Conservation (phyloP, 169 alveolate genomes). For the Perkinsus chesapeaki region DNA sequence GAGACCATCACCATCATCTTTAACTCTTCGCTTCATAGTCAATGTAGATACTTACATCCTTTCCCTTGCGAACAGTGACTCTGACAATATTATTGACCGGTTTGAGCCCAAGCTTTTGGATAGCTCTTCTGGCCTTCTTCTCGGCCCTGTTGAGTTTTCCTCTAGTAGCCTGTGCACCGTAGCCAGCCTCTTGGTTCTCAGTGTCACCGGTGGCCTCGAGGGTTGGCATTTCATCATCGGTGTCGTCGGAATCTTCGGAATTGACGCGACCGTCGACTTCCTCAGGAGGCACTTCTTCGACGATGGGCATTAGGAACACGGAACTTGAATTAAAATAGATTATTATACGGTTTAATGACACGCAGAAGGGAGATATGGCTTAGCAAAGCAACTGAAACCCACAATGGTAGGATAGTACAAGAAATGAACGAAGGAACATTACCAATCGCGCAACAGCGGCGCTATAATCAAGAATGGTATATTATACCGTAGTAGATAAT, state of each 20-base stretch:
- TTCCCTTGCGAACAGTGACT: constrained; percentile 83
- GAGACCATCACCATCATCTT: no score
- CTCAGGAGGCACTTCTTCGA: no score
- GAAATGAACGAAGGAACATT: no score
- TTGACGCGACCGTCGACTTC: neutral
- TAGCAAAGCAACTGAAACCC: no score
- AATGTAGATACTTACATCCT: constrained; percentile 49
- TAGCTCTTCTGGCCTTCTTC: constrained; percentile 86
- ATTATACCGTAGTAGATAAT: neutral
- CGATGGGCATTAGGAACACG: neutral
- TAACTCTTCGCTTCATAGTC: no score
- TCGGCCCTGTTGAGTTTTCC: constrained; percentile 79
- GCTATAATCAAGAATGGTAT: no score
- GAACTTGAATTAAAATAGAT: no score
- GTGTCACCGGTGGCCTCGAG: constrained; percentile 22
- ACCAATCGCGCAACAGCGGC: no score
- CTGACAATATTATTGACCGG: constrained; percentile 78
- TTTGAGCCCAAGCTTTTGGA: constrained; percentile 82
- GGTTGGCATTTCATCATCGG: neutral
- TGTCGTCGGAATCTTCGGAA: neutral
- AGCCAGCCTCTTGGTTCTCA: constrained; percentile 30
- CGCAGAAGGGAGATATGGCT: no score
- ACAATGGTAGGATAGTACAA: no score
- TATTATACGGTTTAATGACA: no score
- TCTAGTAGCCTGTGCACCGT: constrained; percentile 26